Evolutionary conservation across 129 eudicot genomes (phyloP).

Genomic region (Tagetes erecta): DNA sequence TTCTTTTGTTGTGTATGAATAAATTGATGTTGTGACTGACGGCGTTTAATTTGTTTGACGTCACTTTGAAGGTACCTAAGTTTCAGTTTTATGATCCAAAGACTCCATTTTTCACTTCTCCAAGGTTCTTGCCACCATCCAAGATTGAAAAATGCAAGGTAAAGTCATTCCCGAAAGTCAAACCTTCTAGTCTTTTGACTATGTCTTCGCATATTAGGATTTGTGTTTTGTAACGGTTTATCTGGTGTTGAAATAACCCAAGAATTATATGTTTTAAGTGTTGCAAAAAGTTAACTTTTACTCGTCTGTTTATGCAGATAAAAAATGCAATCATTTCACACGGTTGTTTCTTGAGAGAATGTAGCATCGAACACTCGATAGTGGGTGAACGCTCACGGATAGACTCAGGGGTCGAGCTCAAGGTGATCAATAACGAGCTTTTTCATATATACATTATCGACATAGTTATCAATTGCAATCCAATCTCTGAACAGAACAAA

Average conservation of each 20-base stretch:
- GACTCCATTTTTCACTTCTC: constrained; percentile 94
- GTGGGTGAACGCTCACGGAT: constrained; percentile 97
- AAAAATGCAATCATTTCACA: constrained; percentile 94
- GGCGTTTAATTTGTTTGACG: not conserved
- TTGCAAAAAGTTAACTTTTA: not conserved
- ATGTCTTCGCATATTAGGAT: no score
- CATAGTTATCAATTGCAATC: not conserved
- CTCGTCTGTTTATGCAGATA: constrained; percentile 46
- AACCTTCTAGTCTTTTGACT: not conserved
- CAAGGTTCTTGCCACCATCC: constrained; percentile 90
- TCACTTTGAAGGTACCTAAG: constrained; percentile 63
- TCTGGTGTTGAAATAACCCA: not conserved
- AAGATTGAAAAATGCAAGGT: constrained; percentile 88
- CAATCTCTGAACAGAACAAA: not conserved
- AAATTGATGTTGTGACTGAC: constrained; percentile 17
- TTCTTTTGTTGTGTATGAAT: not conserved
- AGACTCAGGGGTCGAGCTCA: constrained; percentile 87
- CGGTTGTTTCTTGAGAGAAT: constrained; percentile 92
- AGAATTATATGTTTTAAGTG: not conserved
- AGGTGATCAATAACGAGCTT: constrained; percentile 38
- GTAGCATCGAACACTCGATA: constrained; percentile 78
- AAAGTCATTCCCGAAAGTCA: constrained; percentile 18
- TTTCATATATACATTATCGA: not conserved
- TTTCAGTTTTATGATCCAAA: constrained; percentile 93
- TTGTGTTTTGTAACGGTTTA: not conserved